phyloP scores from a whole-genome alignment of 2,329 filamentous ascomycete species.

The Gyromitra esculenta region DNA sequence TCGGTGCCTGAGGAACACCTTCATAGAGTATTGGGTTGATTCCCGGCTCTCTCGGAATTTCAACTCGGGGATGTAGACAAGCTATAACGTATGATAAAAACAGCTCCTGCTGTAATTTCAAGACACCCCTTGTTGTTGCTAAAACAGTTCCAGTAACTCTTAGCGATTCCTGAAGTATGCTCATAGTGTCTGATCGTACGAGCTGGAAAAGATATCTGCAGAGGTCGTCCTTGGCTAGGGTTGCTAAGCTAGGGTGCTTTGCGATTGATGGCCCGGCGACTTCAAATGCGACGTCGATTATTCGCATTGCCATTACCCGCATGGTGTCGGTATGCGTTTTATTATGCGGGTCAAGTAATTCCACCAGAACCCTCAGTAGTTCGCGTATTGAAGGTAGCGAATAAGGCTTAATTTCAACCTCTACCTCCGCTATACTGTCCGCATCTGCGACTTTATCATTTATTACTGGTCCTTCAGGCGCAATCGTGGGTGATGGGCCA shows the following conservation, averaged over 20 bases:
- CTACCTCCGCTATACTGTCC: constrained; percentile 62
- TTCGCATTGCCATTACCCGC: constrained; percentile 95
- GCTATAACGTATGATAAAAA: constrained; percentile 94
- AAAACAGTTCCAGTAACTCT: constrained; percentile 90
- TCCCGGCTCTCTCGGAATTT: constrained; percentile 87
- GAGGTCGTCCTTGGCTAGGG: constrained; percentile 88
- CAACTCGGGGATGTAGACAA: constrained; percentile 91
- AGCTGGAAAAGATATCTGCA: constrained; percentile 96
- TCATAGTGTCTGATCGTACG: constrained; percentile 94
- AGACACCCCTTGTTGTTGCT: constrained; percentile 85
- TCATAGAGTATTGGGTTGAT: constrained; percentile 93
- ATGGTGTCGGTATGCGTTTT: constrained; percentile 91
- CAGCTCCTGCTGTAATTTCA: constrained; percentile 96
- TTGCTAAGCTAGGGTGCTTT: constrained; percentile 85
- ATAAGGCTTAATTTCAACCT: constrained; percentile 79
- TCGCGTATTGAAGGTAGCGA: constrained; percentile 93
- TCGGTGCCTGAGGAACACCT: constrained; percentile 90
- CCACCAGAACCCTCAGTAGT: constrained; percentile 90
- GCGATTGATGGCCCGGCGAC: constrained; percentile 95
- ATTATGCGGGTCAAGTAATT: constrained; percentile 92
- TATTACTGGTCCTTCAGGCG: constrained; percentile 55
- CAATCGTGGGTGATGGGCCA: constrained; percentile 59
- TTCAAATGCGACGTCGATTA: constrained; percentile 96
- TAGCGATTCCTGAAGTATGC: constrained; percentile 89
- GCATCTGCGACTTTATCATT: constrained; percentile 53